These are phyloP conservation scores for Ocimum tenuiflorum DNA, from an alignment of 257 asterid species.

Conservation along the genomic window DNA sequence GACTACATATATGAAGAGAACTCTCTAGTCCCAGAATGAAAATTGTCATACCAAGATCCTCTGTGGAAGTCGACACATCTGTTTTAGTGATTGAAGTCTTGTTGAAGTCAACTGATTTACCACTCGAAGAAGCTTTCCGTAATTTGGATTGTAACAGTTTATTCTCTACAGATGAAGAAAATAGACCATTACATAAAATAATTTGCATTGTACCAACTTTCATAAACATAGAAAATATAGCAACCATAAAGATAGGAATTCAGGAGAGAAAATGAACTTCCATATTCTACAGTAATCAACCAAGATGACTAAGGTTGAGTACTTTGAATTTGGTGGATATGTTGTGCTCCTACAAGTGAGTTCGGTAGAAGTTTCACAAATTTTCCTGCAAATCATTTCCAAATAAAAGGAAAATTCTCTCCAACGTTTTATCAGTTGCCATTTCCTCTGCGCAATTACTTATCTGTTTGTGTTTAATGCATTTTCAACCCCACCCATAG, in stretches of 20 bases:
- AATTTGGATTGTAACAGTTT: constrained; percentile 75
- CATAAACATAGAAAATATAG: background rate
- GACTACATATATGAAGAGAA: background rate
- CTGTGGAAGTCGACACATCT: constrained; percentile 81
- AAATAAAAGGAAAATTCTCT: constrained; percentile 1
- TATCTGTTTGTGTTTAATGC: background rate
- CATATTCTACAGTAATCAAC: background rate
- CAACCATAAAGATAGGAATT: background rate
- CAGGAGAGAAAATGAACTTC: background rate
- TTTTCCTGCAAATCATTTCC: background rate
- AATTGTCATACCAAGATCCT: constrained; percentile 67
- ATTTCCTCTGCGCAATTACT: background rate
- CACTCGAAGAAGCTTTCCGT: constrained; percentile 64
- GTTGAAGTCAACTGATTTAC: constrained; percentile 43
- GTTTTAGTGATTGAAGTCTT: constrained; percentile 37
- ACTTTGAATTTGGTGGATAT: background rate
- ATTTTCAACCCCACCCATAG: background rate
- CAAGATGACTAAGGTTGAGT: background rate
- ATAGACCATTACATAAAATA: background rate
- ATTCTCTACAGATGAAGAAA: constrained; percentile 49
- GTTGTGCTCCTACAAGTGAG: background rate
- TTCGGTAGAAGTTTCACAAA: constrained; percentile 4
- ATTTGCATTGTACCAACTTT: background rate
- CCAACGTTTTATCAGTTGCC: background rate
- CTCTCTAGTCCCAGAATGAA: background rate